phyloP scores from a whole-genome alignment of 176 grass and related monocot species.

The Triticum dicoccoides region DNA sequence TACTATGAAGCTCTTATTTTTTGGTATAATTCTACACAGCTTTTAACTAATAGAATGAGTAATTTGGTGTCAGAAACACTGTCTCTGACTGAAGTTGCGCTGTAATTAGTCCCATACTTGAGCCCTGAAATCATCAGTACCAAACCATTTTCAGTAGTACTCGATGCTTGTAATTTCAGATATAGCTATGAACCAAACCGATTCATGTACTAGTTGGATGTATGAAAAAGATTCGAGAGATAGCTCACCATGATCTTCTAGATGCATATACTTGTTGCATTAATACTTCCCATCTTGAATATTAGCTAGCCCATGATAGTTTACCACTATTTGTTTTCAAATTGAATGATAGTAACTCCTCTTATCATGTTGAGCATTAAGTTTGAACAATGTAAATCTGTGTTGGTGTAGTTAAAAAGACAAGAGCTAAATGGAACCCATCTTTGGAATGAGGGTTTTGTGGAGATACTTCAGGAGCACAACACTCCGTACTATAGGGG shows the following conservation, averaged over 20 bases:
- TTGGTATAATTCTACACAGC: not conserved
- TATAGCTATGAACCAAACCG: not conserved
- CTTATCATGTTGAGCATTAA: no score
- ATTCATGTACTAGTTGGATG: not conserved
- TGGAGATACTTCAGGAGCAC: no score
- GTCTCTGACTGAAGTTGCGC: not conserved
- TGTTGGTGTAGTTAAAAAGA: no score
- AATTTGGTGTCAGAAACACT: not conserved
- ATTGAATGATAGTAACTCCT: no score
- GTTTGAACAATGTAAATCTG: no score
- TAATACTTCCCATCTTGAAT: no score
- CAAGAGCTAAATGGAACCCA: no score
- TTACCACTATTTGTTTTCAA: no score
- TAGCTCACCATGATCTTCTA: constrained; percentile 40
- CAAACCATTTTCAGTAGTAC: not conserved
- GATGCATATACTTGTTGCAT: constrained; percentile 1
- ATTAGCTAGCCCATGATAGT: no score
- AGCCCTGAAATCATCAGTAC: constrained; percentile 40
- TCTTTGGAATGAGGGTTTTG: no score
- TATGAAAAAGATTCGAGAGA: not conserved
- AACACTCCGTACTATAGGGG: no score
- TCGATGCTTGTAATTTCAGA: not conserved
- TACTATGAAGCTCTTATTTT: not conserved
- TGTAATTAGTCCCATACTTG: constrained; percentile 35
- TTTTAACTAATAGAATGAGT: not conserved